Percentiles rank a stretch among this genome's conserved stretches.
phyloP scores from a whole-genome alignment of 495 filamentous ascomycete genomes.

The Daldinia concentrica region DNA sequence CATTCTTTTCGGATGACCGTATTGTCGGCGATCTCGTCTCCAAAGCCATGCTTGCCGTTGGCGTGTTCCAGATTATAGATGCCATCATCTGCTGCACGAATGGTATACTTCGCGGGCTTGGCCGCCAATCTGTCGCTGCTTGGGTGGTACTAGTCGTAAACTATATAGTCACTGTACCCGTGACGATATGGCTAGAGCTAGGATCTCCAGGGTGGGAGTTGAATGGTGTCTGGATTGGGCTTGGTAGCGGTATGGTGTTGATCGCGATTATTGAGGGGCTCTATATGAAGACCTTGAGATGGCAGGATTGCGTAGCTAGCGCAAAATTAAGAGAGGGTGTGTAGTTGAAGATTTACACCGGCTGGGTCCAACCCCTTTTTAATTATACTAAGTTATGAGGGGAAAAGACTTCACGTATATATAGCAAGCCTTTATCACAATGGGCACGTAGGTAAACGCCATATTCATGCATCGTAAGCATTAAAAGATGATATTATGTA shows the following conservation, averaged over 20 bases:
- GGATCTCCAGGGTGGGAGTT: conserved; percentile 65
- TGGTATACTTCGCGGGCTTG: conserved; percentile 72
- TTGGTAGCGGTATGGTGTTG: conserved; percentile 66
- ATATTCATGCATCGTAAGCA: neutral
- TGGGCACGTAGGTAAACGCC: neutral
- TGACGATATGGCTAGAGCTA: conserved; percentile 73
- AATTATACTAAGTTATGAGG: neutral
- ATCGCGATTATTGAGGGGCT: conserved; percentile 41
- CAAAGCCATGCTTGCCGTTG: conserved; percentile 54
- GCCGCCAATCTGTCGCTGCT: conserved; percentile 76
- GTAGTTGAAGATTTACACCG: neutral
- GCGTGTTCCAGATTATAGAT: conserved; percentile 49
- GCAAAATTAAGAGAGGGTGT: conserved; percentile 40
- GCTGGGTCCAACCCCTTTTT: neutral
- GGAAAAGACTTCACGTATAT: neutral
- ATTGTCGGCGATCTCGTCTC: conserved; percentile 42
- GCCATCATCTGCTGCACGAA: conserved; percentile 61
- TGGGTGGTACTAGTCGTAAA: conserved; percentile 77
- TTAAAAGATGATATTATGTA: neutral
- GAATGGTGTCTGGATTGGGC: conserved; percentile 74
- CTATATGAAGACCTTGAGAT: conserved; percentile 45
- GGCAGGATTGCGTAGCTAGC: conserved; percentile 45
- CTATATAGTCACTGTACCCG: conserved; percentile 75
- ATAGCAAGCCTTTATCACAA: neutral
- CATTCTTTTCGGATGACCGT: conserved; percentile 52